Evolutionary conservation across 129 eudicot genomes (phyloP).

Genomic region (Flaveria robusta): DNA sequence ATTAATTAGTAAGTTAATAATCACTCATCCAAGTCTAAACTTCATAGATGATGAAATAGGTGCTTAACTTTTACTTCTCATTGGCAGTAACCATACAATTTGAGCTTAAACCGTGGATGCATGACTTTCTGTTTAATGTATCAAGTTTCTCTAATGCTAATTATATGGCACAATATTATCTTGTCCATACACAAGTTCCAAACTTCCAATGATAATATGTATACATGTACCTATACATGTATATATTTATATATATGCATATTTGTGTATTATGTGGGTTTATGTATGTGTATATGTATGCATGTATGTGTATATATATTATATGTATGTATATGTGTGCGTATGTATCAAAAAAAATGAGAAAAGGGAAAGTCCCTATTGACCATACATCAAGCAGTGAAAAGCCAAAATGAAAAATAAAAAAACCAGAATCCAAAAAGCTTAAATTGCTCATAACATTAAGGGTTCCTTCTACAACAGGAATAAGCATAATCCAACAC

Average conservation of each 20-base stretch:
- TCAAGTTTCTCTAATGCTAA: neutral
- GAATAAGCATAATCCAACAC: neutral
- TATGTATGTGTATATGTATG: too few relatives aligned
- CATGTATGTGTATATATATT: too few relatives aligned
- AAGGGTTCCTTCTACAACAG: slow-evolving; percentile 1
- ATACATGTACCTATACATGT: too few relatives aligned
- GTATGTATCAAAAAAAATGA: neutral
- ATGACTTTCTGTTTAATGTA: slow-evolving; percentile 4
- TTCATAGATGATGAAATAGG: slow-evolving; percentile 14
- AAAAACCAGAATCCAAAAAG: neutral
- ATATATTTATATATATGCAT: too few relatives aligned
- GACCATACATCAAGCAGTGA: neutral
- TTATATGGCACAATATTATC: neutral
- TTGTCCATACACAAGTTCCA: neutral
- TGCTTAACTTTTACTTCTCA: neutral
- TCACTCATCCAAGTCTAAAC: slow-evolving; percentile 17
- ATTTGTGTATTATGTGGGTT: too few relatives aligned
- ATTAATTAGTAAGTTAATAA: slow-evolving; percentile 11
- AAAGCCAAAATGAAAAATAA: neutral
- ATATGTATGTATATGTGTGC: neutral
- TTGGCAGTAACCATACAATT: neutral
- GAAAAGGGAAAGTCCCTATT: neutral
- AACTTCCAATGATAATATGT: neutral
- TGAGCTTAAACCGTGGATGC: slow-evolving; percentile 6
- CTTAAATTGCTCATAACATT: neutral